Evolutionary conservation across 1,139 yeast genomes (phyloP), one percentile per base, ranked within the genome.

Genomic region (Pichia terricola): DNA sequence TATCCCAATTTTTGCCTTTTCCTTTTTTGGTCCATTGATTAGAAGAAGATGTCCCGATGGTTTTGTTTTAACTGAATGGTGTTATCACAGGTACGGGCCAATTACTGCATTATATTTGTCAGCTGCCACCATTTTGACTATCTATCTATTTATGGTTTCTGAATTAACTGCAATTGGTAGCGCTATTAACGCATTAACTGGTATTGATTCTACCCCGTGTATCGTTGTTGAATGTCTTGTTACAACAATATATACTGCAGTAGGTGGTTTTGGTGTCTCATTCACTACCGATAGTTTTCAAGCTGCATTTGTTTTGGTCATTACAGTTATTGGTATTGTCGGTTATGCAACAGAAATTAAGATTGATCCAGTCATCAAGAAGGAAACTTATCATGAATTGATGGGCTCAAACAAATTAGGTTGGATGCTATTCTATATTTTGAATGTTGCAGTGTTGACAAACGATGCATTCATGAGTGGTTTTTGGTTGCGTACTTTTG

Each of bases 11-110:
- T 68, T 85, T 50, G 66, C 87, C 25, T 89, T 89, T 67, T 88
- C 94, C 1, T 71, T 75, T 43, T 66, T 85, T 46, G 96, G 96
- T 0, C 96, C 96, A 0, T 61, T 79, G 10, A 81, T 89, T 50
- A 71, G 96, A 53, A 73, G 68, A 49, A 75, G 75, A 53, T 85
- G 95, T 57, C 96, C 97, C 0, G 79, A 84, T 8, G 97, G 96
- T 4, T 89, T 89, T 60, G 87, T 89, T 37, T 68, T 89, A 52
- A 86, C 96, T n/a, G 96, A 88, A 60, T 89, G 97, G 97, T 94
- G 86, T 11, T 74, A 86, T 57, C 78, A 76, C 38, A 70, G 96
- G 50, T 89, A 72, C 58, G 97, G 96, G 2, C 59, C 70, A 5
- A 64, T 81, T 26, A 72, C 95, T 5, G 83, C 85, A 1, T 68